Evolutionary conservation across 2,329 filamentous ascomycete genomes (phyloP).

Genomic region (Penicillium sp.): DNA sequence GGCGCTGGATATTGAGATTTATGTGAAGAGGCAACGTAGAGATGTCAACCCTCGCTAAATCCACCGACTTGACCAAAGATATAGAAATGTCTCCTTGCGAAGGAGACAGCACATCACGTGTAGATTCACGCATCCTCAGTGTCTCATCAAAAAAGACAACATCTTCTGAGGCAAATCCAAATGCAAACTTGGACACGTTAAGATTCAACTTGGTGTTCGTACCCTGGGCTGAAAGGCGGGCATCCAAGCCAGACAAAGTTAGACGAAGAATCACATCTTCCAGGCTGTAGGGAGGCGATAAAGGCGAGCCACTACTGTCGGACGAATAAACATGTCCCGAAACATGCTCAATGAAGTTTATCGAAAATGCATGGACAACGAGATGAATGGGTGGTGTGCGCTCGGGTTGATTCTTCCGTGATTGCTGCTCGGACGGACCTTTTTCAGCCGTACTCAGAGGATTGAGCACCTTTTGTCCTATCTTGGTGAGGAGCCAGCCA

Average conservation of each 20-base stretch:
- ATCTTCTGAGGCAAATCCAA: conserved; percentile 51
- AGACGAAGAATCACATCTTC: conserved; percentile 38
- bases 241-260: conserved; percentile 27
- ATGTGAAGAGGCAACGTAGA: conserved; percentile 75
- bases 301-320: conserved; percentile 9
- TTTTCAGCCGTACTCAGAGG: conserved; percentile 18
- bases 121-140: conserved; percentile 48
- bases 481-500: conserved; percentile 43
- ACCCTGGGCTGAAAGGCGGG: conserved; percentile 23
- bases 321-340: conserved; percentile 29
- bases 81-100: conserved; percentile 42
- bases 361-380: conserved; percentile 29
- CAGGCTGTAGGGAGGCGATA: conserved; percentile 22
- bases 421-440: conserved; percentile 6
- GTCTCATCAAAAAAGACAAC: conserved; percentile 54
- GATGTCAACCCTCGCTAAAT: conserved; percentile 54
- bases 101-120: conserved; percentile 41
- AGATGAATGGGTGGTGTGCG: conserved; percentile 24
- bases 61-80: conserved; percentile 33
- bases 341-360: conserved; percentile 42
- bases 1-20: conserved; percentile 70
- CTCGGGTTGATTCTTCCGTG: conserved; percentile 7
- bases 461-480: conserved; percentile 33
- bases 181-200: conserved; percentile 43
- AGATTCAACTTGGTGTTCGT: conserved; percentile 30